Conservation (phyloP, 164 flowering plant genomes). For the Berberis vulgaris region DNA sequence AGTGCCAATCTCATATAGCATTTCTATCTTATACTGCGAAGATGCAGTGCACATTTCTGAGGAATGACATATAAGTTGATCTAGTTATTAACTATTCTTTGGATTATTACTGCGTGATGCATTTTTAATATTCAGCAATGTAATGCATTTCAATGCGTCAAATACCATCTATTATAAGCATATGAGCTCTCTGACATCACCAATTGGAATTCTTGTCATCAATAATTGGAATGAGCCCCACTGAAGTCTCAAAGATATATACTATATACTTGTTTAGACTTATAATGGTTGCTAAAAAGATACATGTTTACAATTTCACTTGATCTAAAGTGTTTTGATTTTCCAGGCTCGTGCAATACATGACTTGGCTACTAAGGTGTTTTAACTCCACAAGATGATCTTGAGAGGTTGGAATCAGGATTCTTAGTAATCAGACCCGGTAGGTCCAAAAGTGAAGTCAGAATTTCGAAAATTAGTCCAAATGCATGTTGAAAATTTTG, state of each 20-base stretch:
- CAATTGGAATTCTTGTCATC: neutral
- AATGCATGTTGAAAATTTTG: neutral
- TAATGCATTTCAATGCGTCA: slow-evolving; percentile 66
- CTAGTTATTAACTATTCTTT: slow-evolving; percentile 3
- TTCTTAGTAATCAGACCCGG: slow-evolving; percentile 34
- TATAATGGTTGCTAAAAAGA: no score
- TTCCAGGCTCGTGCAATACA: slow-evolving; percentile 55
- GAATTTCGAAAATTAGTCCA: neutral
- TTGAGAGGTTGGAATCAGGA: slow-evolving; percentile 39
- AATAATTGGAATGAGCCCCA: neutral
- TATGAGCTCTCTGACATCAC: slow-evolving; percentile 22
- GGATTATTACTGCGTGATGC: slow-evolving; percentile 47
- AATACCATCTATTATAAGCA: slow-evolving; percentile 49
- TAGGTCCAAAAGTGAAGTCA: slow-evolving; percentile 20
- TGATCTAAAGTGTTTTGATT: neutral
- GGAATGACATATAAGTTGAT: neutral
- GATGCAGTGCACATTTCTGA: no score
- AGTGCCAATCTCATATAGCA: no score
- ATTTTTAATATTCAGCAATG: slow-evolving; percentile 54
- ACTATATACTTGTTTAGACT: no score
- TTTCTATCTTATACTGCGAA: no score
- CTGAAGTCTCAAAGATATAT: no score
- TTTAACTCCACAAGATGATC: slow-evolving; percentile 46
- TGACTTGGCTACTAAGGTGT: slow-evolving; percentile 50
- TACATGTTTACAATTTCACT: no score